A percentile compares a stretch with the other conserved stretches of the same genome.
These are phyloP conservation scores for Solanum aculeatissimum DNA, from an alignment of 305 asterid genomes.

Conservation along the genomic window DNA sequence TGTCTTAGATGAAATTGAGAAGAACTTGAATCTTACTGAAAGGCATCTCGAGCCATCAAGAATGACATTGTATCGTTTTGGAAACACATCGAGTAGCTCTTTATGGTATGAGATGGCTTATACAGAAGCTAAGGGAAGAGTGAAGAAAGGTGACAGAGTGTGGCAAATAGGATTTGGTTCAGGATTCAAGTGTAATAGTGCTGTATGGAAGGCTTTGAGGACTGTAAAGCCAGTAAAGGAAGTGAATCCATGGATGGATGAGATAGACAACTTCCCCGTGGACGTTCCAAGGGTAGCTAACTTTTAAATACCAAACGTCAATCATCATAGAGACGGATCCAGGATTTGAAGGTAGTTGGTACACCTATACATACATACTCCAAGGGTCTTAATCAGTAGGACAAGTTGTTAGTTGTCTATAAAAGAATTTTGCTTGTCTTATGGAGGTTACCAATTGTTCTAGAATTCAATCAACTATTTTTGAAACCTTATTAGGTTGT, in stretches of 20 bases:
- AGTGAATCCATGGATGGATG: constrained; percentile 21
- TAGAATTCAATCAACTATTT: background rate
- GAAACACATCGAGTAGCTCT: constrained; percentile 34
- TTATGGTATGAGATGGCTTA: constrained; percentile 32
- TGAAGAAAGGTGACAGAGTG: constrained; percentile 22
- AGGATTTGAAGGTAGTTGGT: background rate
- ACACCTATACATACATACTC: background rate
- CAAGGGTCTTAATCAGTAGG: background rate
- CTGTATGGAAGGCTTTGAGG: constrained; percentile 28
- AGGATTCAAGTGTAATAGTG: constrained; percentile 31
- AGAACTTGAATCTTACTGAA: constrained; percentile 20
- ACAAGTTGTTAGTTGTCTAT: background rate
- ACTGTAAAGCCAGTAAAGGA: constrained; percentile 11
- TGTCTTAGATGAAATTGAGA: constrained; percentile 30
- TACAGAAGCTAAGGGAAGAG: constrained; percentile 29
- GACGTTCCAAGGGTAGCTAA: constrained; percentile 24
- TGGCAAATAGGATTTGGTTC: constrained; percentile 39
- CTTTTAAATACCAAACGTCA: background rate
- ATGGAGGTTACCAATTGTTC: background rate
- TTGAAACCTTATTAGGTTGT: background rate
- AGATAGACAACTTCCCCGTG: constrained; percentile 23
- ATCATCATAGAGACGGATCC: background rate
- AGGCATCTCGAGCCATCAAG: constrained; percentile 31
- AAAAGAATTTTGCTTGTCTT: background rate
- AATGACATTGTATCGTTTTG: constrained; percentile 28